phyloP scores from a whole-genome alignment of 2,329 filamentous ascomycete genomes.

The Diaporthe eres region DNA sequence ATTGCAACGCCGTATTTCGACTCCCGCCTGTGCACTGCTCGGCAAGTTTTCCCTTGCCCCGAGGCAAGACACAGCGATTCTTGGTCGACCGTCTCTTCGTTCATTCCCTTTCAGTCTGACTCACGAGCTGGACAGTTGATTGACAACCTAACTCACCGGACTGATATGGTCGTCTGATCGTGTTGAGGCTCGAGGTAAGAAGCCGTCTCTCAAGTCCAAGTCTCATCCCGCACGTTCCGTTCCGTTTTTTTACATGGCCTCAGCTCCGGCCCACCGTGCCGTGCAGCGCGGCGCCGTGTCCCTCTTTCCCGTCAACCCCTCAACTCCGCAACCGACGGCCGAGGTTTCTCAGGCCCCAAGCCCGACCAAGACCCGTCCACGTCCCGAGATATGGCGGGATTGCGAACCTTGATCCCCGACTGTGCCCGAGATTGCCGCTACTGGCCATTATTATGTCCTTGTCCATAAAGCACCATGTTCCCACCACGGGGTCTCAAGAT shows the following conservation, averaged over 20 bases:
- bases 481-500: neutral
- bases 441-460: neutral
- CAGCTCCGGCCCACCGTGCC: constrained; percentile 36
- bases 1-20: constrained; percentile 41
- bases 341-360: constrained; percentile 19
- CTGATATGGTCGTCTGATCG: neutral
- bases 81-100: neutral
- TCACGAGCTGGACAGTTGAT: constrained; percentile 2
- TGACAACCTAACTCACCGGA: neutral
- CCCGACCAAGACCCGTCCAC: constrained; percentile 6
- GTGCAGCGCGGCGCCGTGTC: constrained; percentile 33
- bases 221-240: constrained; percentile 12
- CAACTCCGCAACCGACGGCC: constrained; percentile 36
- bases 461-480: constrained; percentile 6
- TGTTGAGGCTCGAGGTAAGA: constrained; percentile 16
- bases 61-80: constrained; percentile 3
- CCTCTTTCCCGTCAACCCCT: constrained; percentile 11
- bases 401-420: neutral
- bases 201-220: neutral
- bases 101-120: neutral
- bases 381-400: neutral
- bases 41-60: constrained; percentile 33
- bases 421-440: neutral
- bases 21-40: constrained; percentile 41
- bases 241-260: constrained; percentile 23